These are phyloP conservation scores for Mortierella sp. DNA, from an alignment of 371 early-diverging fungal species.

Conservation along the genomic window DNA sequence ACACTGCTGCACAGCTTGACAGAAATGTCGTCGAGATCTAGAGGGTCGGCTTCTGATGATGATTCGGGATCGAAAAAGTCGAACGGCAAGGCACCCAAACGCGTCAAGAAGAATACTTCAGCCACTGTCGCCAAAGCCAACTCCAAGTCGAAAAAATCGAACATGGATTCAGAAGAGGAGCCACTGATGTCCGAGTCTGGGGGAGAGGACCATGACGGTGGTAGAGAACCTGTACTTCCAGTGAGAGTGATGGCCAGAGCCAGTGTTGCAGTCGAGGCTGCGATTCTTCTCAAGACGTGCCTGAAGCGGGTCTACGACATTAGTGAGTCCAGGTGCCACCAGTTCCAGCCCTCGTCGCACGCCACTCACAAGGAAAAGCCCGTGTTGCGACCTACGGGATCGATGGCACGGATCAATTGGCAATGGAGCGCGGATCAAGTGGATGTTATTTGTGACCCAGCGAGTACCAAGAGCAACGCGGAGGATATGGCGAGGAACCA, in stretches of 20 bases:
- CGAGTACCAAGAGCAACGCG: not conserved
- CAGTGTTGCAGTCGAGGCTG: conserved; percentile 36
- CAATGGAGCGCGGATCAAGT: conserved; percentile 21
- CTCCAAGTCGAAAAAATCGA: conserved; percentile 12
- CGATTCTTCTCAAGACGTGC: conserved; percentile 37
- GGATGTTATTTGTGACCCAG: conserved; percentile 4
- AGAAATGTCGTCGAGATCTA: conserved; percentile 35
- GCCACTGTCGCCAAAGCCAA: conserved; percentile 15
- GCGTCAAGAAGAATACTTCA: not conserved
- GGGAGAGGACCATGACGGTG: conserved; percentile 9
- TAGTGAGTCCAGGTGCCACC: conserved; percentile 45
- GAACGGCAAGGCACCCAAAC: conserved; percentile 27
- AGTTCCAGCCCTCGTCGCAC: conserved; percentile 44
- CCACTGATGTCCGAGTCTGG: not conserved
- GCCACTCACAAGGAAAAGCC: conserved; percentile 49
- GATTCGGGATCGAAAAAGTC: not conserved
- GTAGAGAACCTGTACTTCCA: conserved; percentile 13
- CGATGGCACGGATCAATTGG: conserved; percentile 33
- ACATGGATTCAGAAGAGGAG: not conserved
- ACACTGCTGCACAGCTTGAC: conserved; percentile 67
- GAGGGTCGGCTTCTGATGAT: conserved; percentile 12
- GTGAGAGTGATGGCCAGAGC: conserved; percentile 15
- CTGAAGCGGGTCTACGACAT: conserved; percentile 48
- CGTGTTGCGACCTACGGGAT: conserved; percentile 18
- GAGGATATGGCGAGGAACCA: conserved; percentile 25